A percentile compares a stretch with the other conserved stretches of the same genome.
Evolutionary conservation across 495 filamentous ascomycete genomes (phyloP).

Genomic region (Cercophora samala): DNA sequence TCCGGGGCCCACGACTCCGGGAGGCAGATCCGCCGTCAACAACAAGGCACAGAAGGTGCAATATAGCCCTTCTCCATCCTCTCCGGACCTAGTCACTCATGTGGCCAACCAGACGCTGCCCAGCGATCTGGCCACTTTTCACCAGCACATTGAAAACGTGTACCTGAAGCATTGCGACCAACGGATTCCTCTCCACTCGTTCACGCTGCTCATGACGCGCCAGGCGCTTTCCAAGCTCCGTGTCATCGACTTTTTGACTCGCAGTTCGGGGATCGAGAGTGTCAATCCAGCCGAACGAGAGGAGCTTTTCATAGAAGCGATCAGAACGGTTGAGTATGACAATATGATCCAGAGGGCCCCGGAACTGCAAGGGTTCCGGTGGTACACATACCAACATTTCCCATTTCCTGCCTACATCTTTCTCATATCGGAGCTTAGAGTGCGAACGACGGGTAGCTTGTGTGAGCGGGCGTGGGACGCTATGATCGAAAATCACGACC

Average conservation of each 20-base stretch:
- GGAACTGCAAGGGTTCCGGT: slow-evolving; percentile 46
- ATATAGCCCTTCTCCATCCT: slow-evolving; percentile 34
- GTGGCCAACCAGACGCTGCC: slow-evolving; percentile 45
- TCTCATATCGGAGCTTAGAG: slow-evolving; percentile 47
- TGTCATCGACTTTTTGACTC: slow-evolving; percentile 36
- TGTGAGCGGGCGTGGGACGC: slow-evolving; percentile 53
- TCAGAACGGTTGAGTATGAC: slow-evolving; percentile 52
- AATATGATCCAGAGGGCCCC: slow-evolving; percentile 47
- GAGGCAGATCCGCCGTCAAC: slow-evolving; percentile 15
- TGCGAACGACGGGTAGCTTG: slow-evolving; percentile 46
- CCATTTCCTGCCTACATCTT: slow-evolving; percentile 55
- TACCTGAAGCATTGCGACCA: slow-evolving; percentile 61
- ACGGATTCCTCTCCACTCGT: slow-evolving; percentile 56
- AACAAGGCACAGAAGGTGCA: slow-evolving; percentile 33
- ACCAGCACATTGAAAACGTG: slow-evolving; percentile 53
- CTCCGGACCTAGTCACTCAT: slow-evolving; percentile 43
- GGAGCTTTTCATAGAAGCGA: slow-evolving; percentile 44
- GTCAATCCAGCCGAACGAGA: slow-evolving; percentile 43
- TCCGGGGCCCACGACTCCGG: slow-evolving; percentile 17
- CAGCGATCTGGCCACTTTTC: slow-evolving; percentile 53
- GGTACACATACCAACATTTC: slow-evolving; percentile 53
- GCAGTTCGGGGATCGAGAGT: slow-evolving; percentile 23
- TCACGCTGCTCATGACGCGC: slow-evolving; percentile 50
- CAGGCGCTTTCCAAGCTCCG: slow-evolving; percentile 49
- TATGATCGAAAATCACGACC: slow-evolving; percentile 49